phyloP scores from a whole-genome alignment of 23 red algal species.

The Cyanidiococcus yangmingshanensis region DNA sequence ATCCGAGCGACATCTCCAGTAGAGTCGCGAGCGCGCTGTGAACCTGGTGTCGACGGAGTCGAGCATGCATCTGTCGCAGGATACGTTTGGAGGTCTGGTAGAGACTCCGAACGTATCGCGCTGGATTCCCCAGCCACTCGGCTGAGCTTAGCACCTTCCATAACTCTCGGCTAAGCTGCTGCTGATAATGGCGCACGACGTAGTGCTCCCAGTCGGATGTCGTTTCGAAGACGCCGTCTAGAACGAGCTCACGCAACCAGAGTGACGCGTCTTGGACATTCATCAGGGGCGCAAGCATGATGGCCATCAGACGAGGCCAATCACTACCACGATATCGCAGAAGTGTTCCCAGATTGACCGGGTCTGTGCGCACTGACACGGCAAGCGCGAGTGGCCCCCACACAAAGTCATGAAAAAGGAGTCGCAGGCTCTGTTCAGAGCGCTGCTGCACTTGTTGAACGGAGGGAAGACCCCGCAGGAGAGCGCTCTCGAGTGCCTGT shows the following conservation, averaged over 20 bases:
- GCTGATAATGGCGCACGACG: conserved; percentile 5
- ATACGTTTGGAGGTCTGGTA: not conserved
- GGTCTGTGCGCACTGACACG: not conserved
- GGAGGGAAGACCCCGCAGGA: not conserved
- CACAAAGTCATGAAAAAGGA: not conserved
- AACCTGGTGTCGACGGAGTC: not conserved
- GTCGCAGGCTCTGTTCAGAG: not conserved
- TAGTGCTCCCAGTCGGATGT: not conserved
- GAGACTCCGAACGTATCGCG: not conserved
- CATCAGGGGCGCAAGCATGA: not conserved
- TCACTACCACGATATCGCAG: not conserved
- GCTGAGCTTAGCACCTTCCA: not conserved
- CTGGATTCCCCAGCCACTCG: conserved; percentile 8
- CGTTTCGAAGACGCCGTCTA: not conserved
- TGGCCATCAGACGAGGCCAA: not conserved
- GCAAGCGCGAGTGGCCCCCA: not conserved
- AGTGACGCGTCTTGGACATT: conserved; percentile 5
- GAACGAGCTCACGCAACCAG: not conserved
- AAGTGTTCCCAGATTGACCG: not conserved
- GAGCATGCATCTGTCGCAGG: not conserved
- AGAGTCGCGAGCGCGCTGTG: not conserved
- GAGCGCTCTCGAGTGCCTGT: not conserved
- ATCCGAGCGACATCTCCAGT: not conserved
- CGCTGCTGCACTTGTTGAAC: not conserved
- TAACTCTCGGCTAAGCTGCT: not conserved